These are phyloP conservation scores for Ophiostoma piceae DNA, from an alignment of 2,329 filamentous ascomycete genomes.

Conservation along the genomic window DNA sequence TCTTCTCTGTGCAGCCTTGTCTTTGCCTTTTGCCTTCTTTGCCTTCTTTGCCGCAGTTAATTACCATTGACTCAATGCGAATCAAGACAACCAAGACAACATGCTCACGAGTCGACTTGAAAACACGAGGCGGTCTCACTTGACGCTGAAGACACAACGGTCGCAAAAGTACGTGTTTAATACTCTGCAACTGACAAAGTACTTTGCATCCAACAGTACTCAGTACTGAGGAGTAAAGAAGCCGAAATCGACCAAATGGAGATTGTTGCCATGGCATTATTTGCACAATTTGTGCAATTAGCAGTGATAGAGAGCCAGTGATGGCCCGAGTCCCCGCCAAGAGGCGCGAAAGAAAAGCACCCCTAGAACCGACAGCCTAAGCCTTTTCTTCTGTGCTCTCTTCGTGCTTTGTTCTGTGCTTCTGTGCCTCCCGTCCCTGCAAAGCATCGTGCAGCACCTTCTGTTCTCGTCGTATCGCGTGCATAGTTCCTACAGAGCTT, in stretches of 20 bases:
- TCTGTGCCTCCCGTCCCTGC: neutral
- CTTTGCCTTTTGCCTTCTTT: neutral
- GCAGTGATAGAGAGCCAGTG: neutral
- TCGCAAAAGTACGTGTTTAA: neutral
- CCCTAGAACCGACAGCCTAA: slow-evolving; percentile 11
- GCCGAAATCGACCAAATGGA: neutral
- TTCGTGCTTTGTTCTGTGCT: neutral
- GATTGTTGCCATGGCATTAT: neutral
- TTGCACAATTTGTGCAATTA: neutral
- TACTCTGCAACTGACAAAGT: neutral
- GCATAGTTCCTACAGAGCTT: neutral
- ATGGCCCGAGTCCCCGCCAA: neutral
- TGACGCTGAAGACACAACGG: neutral
- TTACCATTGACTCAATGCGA: neutral
- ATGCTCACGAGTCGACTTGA: neutral
- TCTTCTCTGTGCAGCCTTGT: neutral
- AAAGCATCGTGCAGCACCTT: neutral
- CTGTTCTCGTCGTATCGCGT: neutral
- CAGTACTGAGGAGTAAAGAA: too few species aligned
- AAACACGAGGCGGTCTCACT: slow-evolving; percentile 3
- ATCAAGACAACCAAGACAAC: neutral
- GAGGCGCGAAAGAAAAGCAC: neutral
- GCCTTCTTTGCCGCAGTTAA: neutral
- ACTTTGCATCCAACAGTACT: neutral
- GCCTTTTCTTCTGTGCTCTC: neutral